A percentile compares a stretch with the other conserved stretches of the same genome.
Conservation (phyloP, 371 early-diverging fungal genomes). For the Circinella minor region DNA sequence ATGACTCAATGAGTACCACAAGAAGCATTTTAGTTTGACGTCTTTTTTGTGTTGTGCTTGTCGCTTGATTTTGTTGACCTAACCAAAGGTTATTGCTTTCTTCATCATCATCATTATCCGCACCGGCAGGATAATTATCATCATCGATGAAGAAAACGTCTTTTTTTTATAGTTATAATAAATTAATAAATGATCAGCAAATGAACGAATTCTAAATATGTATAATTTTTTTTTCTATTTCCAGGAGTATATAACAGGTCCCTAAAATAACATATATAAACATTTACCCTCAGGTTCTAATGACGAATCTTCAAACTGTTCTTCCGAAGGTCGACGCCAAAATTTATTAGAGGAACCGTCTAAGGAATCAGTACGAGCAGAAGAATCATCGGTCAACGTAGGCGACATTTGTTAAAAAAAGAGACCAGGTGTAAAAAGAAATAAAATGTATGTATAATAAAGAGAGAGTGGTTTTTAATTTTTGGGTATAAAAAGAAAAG, state of each 20-base stretch:
- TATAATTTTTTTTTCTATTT: neutral
- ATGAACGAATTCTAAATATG: too few species aligned
- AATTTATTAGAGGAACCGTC: neutral
- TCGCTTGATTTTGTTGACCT: constrained; percentile 3
- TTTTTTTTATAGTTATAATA: neutral
- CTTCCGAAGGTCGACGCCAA: neutral
- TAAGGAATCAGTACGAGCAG: neutral
- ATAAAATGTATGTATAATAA: neutral
- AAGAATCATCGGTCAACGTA: constrained; percentile 8
- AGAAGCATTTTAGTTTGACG: constrained; percentile 74
- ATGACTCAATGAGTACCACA: constrained; percentile 80
- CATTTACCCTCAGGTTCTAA: constrained; percentile 1
- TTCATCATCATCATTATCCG: neutral
- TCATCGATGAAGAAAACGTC: neutral
- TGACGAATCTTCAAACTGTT: constrained; percentile 4
- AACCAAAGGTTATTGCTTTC: constrained; percentile 4
- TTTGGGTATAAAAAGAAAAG: neutral
- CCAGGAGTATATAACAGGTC: neutral
- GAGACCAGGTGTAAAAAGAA: neutral
- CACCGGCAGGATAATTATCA: neutral
- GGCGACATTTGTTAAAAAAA: neutral
- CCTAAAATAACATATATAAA: too few species aligned
- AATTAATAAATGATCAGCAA: too few species aligned
- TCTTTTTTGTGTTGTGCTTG: constrained; percentile 21
- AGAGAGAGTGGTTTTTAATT: neutral